Evolutionary conservation across 495 filamentous ascomycete species (phyloP).

Genomic region (Ramalina intermedia): DNA sequence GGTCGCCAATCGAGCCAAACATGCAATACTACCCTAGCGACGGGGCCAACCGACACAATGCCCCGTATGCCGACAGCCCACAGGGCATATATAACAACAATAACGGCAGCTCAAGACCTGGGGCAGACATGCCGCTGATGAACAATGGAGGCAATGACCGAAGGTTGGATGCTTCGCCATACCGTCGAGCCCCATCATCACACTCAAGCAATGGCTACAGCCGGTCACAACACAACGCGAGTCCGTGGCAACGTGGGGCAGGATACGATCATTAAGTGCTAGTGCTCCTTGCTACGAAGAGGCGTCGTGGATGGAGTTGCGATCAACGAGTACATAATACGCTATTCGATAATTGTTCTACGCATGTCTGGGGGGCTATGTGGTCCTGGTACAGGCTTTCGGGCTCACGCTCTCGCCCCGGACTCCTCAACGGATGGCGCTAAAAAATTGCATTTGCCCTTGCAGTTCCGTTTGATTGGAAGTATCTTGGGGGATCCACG

Average conservation of each 20-base stretch:
- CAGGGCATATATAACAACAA: conserved; percentile 21
- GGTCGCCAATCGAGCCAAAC: conserved; percentile 48
- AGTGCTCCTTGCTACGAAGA: too few relatives aligned
- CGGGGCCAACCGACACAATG: conserved; percentile 20
- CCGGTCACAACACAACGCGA: conserved; percentile 39
- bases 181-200: conserved; percentile 14
- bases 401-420: too few relatives aligned
- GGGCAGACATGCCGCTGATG: conserved; percentile 14
- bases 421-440: too few relatives aligned
- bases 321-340: neutral
- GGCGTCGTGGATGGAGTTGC: too few relatives aligned
- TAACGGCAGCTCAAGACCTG: conserved; percentile 17
- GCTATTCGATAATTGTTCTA: too few relatives aligned
- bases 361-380: too few relatives aligned
- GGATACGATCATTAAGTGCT: conserved; percentile 43
- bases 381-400: too few relatives aligned
- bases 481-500: too few relatives aligned
- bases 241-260: conserved; percentile 54
- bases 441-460: too few relatives aligned
- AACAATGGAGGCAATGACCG: neutral
- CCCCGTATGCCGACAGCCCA: conserved; percentile 21
- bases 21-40: conserved; percentile 46
- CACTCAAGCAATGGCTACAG: conserved; percentile 17
- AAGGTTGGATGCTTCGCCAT: conserved; percentile 8
- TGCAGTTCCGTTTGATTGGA: too few relatives aligned